Conservation (phyloP, 164 flowering plant genomes). For the Berberis vulgaris region DNA sequence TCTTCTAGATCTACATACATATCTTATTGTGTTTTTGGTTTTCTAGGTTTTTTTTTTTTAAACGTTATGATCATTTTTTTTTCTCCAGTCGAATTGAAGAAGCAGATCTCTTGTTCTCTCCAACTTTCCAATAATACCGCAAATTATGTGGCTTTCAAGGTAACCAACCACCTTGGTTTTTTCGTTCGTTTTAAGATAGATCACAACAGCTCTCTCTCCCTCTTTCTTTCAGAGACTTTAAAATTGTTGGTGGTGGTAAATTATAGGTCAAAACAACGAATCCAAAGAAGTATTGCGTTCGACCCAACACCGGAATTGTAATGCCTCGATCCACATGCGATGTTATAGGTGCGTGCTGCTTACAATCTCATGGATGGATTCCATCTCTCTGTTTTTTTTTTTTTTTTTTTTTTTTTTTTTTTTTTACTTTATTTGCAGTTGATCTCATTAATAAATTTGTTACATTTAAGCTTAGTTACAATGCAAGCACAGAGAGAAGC, state of each 20-base stretch:
- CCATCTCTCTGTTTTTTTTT: not conserved
- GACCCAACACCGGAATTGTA: slow-evolving; percentile 73
- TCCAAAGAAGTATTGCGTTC: slow-evolving; percentile 74
- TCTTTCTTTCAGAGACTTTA: not conserved
- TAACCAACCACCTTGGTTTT: slow-evolving; percentile 10
- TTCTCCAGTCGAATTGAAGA: slow-evolving; percentile 66
- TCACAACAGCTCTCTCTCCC: not conserved
- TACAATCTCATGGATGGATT: too few relatives aligned
- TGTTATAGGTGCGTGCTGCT: slow-evolving; percentile 36
- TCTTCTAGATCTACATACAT: not conserved
- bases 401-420: not conserved
- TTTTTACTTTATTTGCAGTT: not conserved
- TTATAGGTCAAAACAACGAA: slow-evolving; percentile 73
- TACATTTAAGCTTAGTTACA: slow-evolving; percentile 32
- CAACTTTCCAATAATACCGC: slow-evolving; percentile 70
- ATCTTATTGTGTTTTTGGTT: not conserved
- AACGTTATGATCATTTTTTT: not conserved
- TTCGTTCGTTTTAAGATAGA: not conserved
- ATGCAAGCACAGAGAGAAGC: slow-evolving; percentile 69
- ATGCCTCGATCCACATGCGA: slow-evolving; percentile 52
- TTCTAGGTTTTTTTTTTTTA: not conserved
- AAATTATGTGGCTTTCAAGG: slow-evolving; percentile 80
- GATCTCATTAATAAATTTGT: not conserved
- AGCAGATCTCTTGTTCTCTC: slow-evolving; percentile 81
- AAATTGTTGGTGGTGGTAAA: not conserved